Percentiles rank a stretch among this genome's conserved stretches.
These are phyloP conservation scores for Citropsis articulata DNA, from an alignment of 345 rosid genomes.

Conservation along the genomic window DNA sequence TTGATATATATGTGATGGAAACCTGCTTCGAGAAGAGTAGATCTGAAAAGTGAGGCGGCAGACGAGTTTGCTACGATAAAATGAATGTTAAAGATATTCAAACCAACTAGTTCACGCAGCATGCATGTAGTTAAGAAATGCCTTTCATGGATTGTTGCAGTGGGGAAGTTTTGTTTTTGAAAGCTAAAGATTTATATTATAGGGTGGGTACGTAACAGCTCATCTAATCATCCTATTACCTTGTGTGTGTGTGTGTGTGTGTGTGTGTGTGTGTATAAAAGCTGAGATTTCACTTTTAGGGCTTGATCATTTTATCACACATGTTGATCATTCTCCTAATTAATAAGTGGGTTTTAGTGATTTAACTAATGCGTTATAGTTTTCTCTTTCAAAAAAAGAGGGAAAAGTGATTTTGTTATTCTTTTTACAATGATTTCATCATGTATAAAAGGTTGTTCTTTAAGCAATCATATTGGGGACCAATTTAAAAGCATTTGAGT, in stretches of 20 bases:
- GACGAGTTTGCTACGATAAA: neutral
- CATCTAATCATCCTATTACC: neutral
- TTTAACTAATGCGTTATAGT: neutral
- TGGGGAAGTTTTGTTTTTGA: neutral
- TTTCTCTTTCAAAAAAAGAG: neutral
- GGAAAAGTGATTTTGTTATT: neutral
- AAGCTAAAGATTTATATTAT: neutral
- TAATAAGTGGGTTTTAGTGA: neutral
- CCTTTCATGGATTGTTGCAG: constrained; percentile 5
- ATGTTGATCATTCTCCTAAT: neutral
- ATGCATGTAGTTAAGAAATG: constrained; percentile 12
- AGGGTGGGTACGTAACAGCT: neutral
- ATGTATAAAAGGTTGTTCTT: neutral
- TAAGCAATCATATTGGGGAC: neutral
- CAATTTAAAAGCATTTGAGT: neutral
- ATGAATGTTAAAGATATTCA: neutral
- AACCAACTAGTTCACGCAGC: constrained; percentile 10
- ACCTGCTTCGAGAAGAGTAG: constrained; percentile 14
- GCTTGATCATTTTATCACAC: neutral
- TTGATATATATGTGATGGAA: neutral
- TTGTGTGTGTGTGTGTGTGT: too few species aligned
- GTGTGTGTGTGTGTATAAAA: neutral
- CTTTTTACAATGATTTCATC: neutral
- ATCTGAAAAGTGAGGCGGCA: neutral
- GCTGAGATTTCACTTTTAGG: neutral